A percentile compares a stretch with the other conserved stretches of the same genome.
phyloP scores from a whole-genome alignment of 257 asterid species.

The Solanum peruvianum region DNA sequence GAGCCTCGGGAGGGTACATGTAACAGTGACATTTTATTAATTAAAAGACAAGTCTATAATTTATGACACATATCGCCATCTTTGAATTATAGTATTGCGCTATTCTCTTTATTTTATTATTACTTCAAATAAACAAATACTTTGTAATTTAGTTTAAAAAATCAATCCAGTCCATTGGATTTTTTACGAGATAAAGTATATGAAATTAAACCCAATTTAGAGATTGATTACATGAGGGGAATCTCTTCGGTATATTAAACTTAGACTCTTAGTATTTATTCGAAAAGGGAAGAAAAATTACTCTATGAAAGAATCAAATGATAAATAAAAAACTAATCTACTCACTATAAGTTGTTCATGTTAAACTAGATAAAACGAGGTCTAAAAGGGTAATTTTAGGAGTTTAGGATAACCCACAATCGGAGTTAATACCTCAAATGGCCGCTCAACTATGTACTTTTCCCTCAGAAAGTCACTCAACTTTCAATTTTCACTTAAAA shows the following conservation, averaged over 20 bases:
- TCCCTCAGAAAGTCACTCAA: no score
- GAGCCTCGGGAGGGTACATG: not conserved
- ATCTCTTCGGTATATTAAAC: not conserved
- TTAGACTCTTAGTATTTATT: not conserved
- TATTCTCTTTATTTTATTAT: not conserved
- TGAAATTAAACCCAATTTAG: not conserved
- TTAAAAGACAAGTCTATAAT: not conserved
- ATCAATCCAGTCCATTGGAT: not conserved
- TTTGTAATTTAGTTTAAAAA: no score
- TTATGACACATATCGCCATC: not conserved
- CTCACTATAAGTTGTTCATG: not conserved
- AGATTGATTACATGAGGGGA: not conserved
- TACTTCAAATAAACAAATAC: not conserved
- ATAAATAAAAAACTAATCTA: no score
- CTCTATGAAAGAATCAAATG: not conserved
- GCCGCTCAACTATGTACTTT: no score
- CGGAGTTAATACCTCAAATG: no score
- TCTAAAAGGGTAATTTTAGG: not conserved
- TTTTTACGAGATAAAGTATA: not conserved
- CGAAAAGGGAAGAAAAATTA: not conserved
- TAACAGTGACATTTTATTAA: not conserved
- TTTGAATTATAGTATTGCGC: not conserved
- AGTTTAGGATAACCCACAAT: fast-evolving
- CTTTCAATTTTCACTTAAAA: no score
- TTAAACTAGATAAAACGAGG: not conserved